These are phyloP conservation scores for Botrytis deweyae DNA, from an alignment of 2,329 filamentous ascomycete species.

Conservation along the genomic window DNA sequence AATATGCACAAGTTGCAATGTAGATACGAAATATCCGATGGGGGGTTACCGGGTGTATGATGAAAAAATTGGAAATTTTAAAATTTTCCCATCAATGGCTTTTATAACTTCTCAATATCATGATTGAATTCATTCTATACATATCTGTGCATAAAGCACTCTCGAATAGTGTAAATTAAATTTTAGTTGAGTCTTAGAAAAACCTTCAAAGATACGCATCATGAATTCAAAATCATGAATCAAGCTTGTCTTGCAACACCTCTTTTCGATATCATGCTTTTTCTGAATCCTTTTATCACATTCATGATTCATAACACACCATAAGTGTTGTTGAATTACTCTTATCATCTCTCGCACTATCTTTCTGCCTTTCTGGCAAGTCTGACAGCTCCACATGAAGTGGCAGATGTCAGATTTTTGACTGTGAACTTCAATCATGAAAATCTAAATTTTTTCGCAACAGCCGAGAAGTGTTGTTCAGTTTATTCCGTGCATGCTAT, in stretches of 20 bases:
- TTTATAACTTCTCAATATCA: too few species aligned
- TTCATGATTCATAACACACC: not conserved
- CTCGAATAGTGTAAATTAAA: not conserved
- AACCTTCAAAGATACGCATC: not conserved
- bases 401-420: too few species aligned
- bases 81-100: not conserved
- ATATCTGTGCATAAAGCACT: not conserved
- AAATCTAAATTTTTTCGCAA: too few species aligned
- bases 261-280: not conserved
- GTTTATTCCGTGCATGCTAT: too few species aligned
- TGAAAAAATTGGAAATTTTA: not conserved
- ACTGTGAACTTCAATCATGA: too few species aligned
- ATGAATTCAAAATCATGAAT: not conserved
- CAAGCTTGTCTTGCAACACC: not conserved
- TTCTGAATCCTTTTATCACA: not conserved
- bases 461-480: too few species aligned
- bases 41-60: not conserved
- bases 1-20: not conserved
- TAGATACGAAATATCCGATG: not conserved
- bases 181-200: not conserved
- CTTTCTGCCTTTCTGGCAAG: not conserved
- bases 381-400: not conserved
- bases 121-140: too few species aligned
- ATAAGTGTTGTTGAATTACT: not conserved
- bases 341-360: not conserved